Conservation (phyloP, 2,329 filamentous ascomycete genomes). For the Dothideomycetidae sp. region DNA sequence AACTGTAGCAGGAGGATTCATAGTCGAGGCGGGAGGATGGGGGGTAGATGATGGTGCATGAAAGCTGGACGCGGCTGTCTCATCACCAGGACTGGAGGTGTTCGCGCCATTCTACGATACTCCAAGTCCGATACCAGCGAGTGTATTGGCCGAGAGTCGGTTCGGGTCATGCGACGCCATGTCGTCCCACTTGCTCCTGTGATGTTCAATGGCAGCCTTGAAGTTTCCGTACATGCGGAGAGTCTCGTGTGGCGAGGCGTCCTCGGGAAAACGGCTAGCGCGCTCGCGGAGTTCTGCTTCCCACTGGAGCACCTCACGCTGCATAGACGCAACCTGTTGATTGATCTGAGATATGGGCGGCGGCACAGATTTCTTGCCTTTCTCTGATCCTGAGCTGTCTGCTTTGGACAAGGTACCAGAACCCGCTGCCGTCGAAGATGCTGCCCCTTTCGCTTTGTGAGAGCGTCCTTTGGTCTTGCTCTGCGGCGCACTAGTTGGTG, state of each 20-base stretch:
- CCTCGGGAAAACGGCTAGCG: background rate
- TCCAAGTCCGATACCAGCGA: background rate
- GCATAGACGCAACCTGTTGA: background rate
- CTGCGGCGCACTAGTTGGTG: background rate
- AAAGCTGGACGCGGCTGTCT: too few species aligned
- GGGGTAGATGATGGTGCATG: too few species aligned
- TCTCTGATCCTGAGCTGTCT: background rate
- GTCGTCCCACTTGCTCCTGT: background rate
- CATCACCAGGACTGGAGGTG: too few species aligned
- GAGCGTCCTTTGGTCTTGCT: background rate
- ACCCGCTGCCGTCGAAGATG: background rate
- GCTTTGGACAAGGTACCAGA: background rate
- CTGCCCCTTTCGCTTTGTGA: background rate
- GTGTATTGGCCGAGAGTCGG: background rate
- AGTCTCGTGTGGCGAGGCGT: background rate
- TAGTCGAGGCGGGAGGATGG: too few species aligned
- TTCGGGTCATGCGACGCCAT: background rate
- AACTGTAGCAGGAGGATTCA: too few species aligned
- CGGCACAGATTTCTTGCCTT: background rate
- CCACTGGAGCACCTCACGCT: background rate
- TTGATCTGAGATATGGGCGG: background rate
- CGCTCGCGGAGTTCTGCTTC: background rate
- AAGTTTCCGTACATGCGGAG: background rate
- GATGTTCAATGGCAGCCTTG: background rate
- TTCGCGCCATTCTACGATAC: too few species aligned